Base-by-base conservation (phyloP, 495 filamentous ascomycete species). In the Chaetomium fimeti region DNA sequence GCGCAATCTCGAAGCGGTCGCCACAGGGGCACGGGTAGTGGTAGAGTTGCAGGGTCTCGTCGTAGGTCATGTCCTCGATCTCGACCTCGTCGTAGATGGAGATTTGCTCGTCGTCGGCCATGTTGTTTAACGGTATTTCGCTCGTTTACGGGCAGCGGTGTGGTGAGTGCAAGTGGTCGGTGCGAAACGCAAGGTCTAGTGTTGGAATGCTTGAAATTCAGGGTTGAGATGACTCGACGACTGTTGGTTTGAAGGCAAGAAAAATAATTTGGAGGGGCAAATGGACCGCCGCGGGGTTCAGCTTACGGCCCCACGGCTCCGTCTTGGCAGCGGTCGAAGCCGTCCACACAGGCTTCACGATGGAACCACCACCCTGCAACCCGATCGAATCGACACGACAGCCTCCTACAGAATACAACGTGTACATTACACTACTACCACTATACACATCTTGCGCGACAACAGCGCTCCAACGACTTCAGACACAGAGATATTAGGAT, bases 41-140 rank as follows among this genome's bases (percentile, higher is more conserved):
- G 78, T 96, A 98, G 71, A 96, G 87, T 75, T 95, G 87, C 24
- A 91, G 81, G 3, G 82, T 82, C 27, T 87, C 77, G 76, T 98
- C 92, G 76, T 86, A 98, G 72, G 91, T 94, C 90, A 98, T 96
- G 75, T 98, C 94, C 75, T 98, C 94, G 83, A 98, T 97, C 74
- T 98, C 94, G 79, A 98, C 92, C 77, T 98, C 93, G 77, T 98
- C 94, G 82, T 98, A 98, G 71, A 96, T 89, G 62, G 88, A 85
- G 51, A 87, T 73, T 53, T 82, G 76, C 45, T 88, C 86, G 70
- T 82, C 79, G 53, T 90, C 89, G 27, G 87, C 82, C 89, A 90
- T 91, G 53, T 72, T 80, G 27, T 24, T 36, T 24, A 36, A 1
- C 32, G 32, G 32, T 1, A 36, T 36, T 36, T 36, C 32, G 32